Base-by-base conservation (phyloP, 176 grass and related monocot species). In the Aegilops umbellulata region DNA sequence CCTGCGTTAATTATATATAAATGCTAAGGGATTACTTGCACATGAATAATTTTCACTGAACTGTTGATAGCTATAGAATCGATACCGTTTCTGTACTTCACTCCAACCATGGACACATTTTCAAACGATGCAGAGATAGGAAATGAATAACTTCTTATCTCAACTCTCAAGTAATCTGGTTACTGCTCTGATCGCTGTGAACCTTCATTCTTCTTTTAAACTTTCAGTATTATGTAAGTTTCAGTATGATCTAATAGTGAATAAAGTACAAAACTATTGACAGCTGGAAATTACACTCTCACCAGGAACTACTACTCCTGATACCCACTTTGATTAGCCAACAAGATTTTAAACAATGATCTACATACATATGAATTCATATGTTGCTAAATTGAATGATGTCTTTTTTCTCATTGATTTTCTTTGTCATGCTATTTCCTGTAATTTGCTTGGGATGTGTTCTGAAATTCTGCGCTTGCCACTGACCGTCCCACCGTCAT, bases 371-470 rank as follows among this genome's bases (percentile, higher is more conserved):
- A 27, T 32, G 61, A 87, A 87, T 68, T 67, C 25, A 16, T 3
- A n/a, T 46, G 31, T 26, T 32, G 23, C 8, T 25, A 80, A n/a
- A 23, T 73, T 74, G 63, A 66, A 26, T 80, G 29, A 5, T 0
- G 24, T 65, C 17, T 30, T 17, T 73, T 82, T 44, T 65, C 29
- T 51, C 51, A 79, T 66, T 8, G 20, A 78, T 89, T 81, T 83
- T n/a, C 22, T 80, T 65, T 79, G 53, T 17, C 17, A 41, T 73
- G 14, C 23, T 44, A 25, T 49, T 80, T 65, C 4, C 19, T 60
- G 11, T 72, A 75, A 38, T 67, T 53, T 89, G 49, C 49, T 38
- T 90, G 71, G 8, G n/a, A 15, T 1, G 34, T 61, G 24, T 19
- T 73, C 41, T 5, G 22, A 42, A 22, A 26, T 61, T 60, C 60